These are phyloP conservation scores for Saccharomycopsis sp. DNA, from an alignment of 805 yeast genomes.

Conservation along the genomic window DNA sequence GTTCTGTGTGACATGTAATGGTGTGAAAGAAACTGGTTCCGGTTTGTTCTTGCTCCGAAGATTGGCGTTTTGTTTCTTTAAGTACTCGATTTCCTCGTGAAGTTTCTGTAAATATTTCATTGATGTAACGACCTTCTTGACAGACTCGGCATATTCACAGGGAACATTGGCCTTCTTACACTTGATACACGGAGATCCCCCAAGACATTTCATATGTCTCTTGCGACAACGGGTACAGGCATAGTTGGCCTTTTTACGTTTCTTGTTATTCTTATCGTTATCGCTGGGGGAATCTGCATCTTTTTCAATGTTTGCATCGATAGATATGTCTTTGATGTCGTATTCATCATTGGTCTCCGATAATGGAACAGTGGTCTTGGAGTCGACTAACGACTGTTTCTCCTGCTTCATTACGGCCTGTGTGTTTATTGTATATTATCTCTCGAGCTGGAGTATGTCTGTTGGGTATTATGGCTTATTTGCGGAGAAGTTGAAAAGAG, in stretches of 20 bases:
- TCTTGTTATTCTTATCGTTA: constrained; percentile 19
- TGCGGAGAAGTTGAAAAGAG: no score
- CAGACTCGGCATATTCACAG: constrained; percentile 70
- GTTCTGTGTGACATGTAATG: constrained; percentile 15
- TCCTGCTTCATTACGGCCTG: not conserved
- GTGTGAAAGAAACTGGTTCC: constrained; percentile 18
- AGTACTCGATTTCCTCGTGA: constrained; percentile 58
- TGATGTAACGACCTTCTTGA: constrained; percentile 65
- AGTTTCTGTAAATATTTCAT: constrained; percentile 60
- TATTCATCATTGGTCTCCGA: not conserved
- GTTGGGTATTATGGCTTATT: no score
- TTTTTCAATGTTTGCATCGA: not conserved
- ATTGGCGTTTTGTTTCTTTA: constrained; percentile 60
- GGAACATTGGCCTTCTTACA: constrained; percentile 48
- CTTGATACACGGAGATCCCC: constrained; percentile 66
- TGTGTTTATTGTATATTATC: no score
- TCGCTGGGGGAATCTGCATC: not conserved
- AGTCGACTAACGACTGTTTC: no score
- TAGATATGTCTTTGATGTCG: not conserved
- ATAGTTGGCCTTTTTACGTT: constrained; percentile 24
- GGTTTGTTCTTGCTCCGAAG: constrained; percentile 40
- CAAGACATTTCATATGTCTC: constrained; percentile 72
- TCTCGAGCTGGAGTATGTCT: no score
- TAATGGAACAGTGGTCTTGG: no score
- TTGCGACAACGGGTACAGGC: constrained; percentile 62